Evolutionary conservation across 164 flowering plant species (phyloP).

Genomic region (Nelumbo lutea): DNA sequence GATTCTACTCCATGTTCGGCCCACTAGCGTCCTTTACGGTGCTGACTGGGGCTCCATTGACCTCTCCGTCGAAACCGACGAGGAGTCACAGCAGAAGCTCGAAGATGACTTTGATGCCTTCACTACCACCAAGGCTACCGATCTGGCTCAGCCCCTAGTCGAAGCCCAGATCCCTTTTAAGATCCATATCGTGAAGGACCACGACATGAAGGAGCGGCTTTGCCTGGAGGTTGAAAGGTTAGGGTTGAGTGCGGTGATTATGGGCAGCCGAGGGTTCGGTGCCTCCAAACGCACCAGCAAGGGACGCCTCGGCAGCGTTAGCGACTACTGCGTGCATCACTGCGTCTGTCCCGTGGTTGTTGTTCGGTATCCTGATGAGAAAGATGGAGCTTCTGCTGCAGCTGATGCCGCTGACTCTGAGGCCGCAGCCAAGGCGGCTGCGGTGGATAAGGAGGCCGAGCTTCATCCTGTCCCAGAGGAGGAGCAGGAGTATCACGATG

Average conservation of each 20-base stretch:
- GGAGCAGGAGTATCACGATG: constrained; percentile 43
- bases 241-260: constrained; percentile 65
- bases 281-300: constrained; percentile 36
- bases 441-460: constrained; percentile 20
- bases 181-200: constrained; percentile 82
- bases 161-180: constrained; percentile 61
- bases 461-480: constrained; percentile 43
- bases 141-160: constrained; percentile 53
- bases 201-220: constrained; percentile 79
- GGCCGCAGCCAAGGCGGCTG: not conserved
- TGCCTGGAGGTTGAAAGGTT: constrained; percentile 65
- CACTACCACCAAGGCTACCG: constrained; percentile 49
- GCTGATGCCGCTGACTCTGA: constrained; percentile 4
- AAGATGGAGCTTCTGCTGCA: constrained; percentile 15
- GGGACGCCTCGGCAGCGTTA: constrained; percentile 66
- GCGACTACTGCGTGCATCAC: constrained; percentile 82
- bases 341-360: constrained; percentile 89
- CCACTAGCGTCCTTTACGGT: constrained; percentile 62
- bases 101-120: constrained; percentile 59
- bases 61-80: constrained; percentile 24
- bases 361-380: constrained; percentile 54
- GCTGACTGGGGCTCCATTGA: constrained; percentile 75
- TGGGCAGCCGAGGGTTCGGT: constrained; percentile 85
- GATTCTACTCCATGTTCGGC: constrained; percentile 49
- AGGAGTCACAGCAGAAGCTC: constrained; percentile 43